These are phyloP conservation scores for Podosphaera fusca DNA, from an alignment of 2,329 filamentous ascomycete species.

Conservation along the genomic window DNA sequence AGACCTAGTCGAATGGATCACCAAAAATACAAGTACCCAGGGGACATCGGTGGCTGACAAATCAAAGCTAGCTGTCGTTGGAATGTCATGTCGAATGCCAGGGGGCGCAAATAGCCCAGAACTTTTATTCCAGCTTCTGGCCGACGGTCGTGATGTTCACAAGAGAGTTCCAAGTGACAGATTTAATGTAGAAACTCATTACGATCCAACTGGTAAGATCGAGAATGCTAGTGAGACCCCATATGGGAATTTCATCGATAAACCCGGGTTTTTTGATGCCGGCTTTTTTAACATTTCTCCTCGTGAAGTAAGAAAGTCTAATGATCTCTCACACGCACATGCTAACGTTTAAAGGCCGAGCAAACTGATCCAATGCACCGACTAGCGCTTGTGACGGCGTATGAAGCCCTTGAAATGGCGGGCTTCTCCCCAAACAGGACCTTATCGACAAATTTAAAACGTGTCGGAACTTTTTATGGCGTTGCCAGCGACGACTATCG, in stretches of 20 bases:
- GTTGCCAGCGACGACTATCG: constrained; percentile 16
- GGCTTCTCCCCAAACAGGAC: constrained; percentile 34
- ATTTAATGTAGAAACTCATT: constrained; percentile 51
- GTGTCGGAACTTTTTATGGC: constrained; percentile 16
- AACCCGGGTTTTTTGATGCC: constrained; percentile 59
- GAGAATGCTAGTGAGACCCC: constrained; percentile 59
- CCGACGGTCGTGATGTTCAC: constrained; percentile 53
- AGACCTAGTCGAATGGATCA: neutral
- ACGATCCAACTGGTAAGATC: constrained; percentile 45
- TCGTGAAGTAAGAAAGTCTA: constrained; percentile 34
- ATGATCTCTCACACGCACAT: neutral
- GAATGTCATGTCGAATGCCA: constrained; percentile 55
- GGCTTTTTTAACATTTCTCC: constrained; percentile 76
- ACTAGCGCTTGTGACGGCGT: constrained; percentile 51
- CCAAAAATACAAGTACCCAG: neutral
- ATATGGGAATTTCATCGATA: constrained; percentile 47
- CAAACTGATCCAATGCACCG: constrained; percentile 68
- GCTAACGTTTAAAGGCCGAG: neutral
- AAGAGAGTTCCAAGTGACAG: constrained; percentile 37
- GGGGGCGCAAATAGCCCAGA: constrained; percentile 41
- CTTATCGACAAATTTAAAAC: constrained; percentile 20
- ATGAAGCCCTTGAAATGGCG: constrained; percentile 62
- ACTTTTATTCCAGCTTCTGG: constrained; percentile 49
- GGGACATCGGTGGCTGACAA: neutral
- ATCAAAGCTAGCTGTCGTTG: constrained; percentile 32